phyloP scores from a whole-genome alignment of 257 asterid genomes.

The Solanum bulbocastanum region DNA sequence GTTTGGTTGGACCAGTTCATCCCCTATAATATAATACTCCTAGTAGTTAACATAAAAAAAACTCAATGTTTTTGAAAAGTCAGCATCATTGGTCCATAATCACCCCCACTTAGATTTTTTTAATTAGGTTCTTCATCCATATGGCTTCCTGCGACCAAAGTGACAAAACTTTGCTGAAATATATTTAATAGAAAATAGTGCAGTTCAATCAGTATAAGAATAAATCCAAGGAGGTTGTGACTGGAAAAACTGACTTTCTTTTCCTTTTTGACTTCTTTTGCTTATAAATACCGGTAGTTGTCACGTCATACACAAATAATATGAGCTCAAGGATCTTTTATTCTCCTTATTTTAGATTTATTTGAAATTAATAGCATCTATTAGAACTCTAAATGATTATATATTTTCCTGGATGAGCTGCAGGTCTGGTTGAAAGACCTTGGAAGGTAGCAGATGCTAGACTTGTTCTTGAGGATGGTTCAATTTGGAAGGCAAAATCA shows the following conservation, averaged over 20 bases:
- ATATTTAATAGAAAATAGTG: not conserved
- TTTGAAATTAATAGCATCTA: not conserved
- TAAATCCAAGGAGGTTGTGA: not conserved
- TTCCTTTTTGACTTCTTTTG: not conserved
- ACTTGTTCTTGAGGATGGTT: conserved; percentile 91
- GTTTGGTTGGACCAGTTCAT: not conserved
- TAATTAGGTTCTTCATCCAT: not conserved
- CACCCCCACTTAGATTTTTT: not conserved
- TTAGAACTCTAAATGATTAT: not conserved
- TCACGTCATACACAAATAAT: not conserved
- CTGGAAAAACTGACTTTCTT: not conserved
- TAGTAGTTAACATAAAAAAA: not conserved
- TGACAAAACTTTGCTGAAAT: not conserved
- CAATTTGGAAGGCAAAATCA: conserved; percentile 91
- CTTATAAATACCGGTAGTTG: not conserved
- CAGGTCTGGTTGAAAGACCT: conserved; percentile 54
- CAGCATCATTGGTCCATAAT: not conserved
- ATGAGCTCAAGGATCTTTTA: not conserved
- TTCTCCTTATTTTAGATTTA: not conserved
- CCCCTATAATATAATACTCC: not conserved
- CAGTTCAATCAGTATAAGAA: not conserved
- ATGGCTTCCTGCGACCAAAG: not conserved
- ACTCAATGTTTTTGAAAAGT: not conserved
- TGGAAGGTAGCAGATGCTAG: conserved; percentile 98
- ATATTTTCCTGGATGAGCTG: not conserved